These are phyloP conservation scores for Penicillium tannophilum DNA, from an alignment of 495 filamentous ascomycete species.

Conservation along the genomic window DNA sequence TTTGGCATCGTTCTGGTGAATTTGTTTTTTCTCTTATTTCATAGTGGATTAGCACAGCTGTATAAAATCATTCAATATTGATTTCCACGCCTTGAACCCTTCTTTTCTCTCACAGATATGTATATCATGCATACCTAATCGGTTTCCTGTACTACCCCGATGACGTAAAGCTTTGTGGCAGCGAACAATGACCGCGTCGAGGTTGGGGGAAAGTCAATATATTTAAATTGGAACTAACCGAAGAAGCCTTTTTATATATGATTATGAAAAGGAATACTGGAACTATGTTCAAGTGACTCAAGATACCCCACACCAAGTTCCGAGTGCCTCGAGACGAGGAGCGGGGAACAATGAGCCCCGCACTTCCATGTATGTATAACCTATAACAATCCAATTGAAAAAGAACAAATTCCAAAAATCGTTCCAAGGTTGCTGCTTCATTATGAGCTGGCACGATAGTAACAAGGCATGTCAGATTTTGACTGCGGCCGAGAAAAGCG, in stretches of 20 bases:
- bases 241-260: too few relatives aligned
- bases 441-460: slow-evolving; percentile 2
- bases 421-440: background rate
- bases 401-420: too few relatives aligned
- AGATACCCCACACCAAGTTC: background rate
- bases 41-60: slow-evolving; percentile 1
- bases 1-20: slow-evolving; percentile 2
- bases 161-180: background rate
- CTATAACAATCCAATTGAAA: too few relatives aligned
- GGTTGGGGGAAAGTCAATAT: background rate
- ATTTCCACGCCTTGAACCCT: background rate
- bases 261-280: too few relatives aligned
- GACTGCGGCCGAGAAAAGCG: slow-evolving; percentile 57
- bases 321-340: background rate
- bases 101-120: too few relatives aligned
- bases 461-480: slow-evolving; percentile 66
- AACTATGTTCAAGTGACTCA: too few relatives aligned
- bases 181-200: background rate
- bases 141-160: background rate
- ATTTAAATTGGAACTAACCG: too few relatives aligned
- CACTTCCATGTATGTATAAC: background rate
- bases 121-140: too few relatives aligned
- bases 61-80: background rate
- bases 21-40: background rate
- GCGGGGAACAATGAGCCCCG: background rate